phyloP scores from a whole-genome alignment of 345 rosid genomes.

The Citropsis articulata region DNA sequence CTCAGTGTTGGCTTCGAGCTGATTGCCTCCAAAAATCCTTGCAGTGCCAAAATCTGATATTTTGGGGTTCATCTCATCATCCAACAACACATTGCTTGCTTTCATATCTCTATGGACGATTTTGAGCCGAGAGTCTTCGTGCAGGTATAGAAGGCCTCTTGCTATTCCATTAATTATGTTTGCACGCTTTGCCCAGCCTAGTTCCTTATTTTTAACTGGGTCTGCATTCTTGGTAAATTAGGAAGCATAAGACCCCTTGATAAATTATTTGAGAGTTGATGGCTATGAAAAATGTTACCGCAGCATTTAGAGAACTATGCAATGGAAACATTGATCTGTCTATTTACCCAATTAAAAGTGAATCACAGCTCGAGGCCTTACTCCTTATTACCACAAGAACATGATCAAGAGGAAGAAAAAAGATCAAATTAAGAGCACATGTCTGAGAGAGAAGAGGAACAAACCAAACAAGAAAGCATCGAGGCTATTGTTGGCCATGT shows the following conservation, averaged over 20 bases:
- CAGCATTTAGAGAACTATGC: background rate
- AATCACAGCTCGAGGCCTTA: no score
- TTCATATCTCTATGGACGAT: conserved; percentile 52
- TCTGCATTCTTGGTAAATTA: conserved; percentile 23
- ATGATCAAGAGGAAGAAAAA: background rate
- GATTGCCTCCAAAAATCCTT: conserved; percentile 46
- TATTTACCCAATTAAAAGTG: background rate
- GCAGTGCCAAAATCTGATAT: conserved; percentile 62
- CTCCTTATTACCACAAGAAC: background rate
- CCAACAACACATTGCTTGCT: conserved; percentile 50
- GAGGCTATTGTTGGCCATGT: conserved; percentile 49
- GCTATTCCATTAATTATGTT: conserved; percentile 41
- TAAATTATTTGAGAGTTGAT: background rate
- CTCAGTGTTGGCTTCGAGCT: conserved; percentile 45
- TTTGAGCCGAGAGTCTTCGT: conserved; percentile 53
- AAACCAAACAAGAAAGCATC: conserved; percentile 44
- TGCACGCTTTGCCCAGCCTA: conserved; percentile 40
- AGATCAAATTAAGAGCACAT: background rate
- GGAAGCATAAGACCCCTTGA: background rate
- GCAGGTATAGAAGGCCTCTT: conserved; percentile 47
- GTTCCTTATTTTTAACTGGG: conserved; percentile 26
- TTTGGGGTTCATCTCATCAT: conserved; percentile 48
- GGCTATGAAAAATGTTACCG: background rate
- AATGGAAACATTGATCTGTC: background rate
- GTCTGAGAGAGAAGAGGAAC: background rate